These are phyloP conservation scores for Populus deltoides DNA, from an alignment of 345 rosid species.

Conservation along the genomic window DNA sequence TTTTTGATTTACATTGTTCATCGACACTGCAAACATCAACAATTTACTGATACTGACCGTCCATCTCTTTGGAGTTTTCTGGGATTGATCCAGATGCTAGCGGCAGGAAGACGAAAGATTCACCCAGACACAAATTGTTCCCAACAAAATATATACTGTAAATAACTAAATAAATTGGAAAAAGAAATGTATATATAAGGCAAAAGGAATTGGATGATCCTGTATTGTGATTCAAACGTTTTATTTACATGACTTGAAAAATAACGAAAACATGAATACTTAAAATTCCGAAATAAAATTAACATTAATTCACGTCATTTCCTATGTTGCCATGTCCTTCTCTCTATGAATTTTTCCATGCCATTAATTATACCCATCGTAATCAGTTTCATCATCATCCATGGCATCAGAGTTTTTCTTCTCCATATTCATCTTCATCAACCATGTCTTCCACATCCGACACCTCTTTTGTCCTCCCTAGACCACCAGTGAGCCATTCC, in stretches of 20 bases:
- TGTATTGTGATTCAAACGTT: background rate
- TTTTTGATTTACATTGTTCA: no score
- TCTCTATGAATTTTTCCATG: background rate
- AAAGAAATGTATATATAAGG: background rate
- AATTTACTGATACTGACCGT: background rate
- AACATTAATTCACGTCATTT: background rate
- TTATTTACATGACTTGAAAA: background rate
- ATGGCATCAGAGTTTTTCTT: background rate
- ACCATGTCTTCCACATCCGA: conserved; percentile 4
- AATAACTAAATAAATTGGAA: background rate
- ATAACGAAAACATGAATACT: background rate
- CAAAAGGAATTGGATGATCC: background rate
- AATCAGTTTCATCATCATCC: background rate
- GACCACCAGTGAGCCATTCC: conserved; percentile 45
- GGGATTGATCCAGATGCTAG: background rate
- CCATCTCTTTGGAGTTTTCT: background rate
- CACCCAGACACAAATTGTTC: no score
- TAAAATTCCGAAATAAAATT: background rate
- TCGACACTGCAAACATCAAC: no score
- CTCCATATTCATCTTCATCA: conserved; percentile 17
- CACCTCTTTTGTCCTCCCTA: conserved; percentile 27
- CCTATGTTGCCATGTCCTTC: background rate
- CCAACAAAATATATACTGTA: background rate
- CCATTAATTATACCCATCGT: conserved; percentile 18
- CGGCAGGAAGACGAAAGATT: background rate